A percentile compares a stretch with the other conserved stretches of the same genome.
Conservation (phyloP, 192 early-diverging fungal genomes). For the Umbelopsis ramanniana region DNA sequence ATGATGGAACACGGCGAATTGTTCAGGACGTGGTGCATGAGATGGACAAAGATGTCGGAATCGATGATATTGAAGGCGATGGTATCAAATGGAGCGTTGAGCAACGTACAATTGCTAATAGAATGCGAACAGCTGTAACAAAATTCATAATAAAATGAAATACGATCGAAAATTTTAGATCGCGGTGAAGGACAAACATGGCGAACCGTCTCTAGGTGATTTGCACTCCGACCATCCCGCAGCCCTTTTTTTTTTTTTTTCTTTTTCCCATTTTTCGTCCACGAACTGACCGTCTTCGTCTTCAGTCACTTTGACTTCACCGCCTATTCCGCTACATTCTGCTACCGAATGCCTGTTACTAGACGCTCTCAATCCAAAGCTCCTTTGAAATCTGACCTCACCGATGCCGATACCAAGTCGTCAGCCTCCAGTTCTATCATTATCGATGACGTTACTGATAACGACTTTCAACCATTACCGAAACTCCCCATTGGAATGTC, state of each 20-base stretch:
- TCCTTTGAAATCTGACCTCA: neutral
- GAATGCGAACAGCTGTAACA: slow-evolving; percentile 31
- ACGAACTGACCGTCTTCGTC: slow-evolving; percentile 14
- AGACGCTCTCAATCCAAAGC: neutral
- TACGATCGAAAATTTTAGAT: neutral
- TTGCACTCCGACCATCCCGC: neutral
- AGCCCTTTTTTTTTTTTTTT: neutral
- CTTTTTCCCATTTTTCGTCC: slow-evolving; percentile 4
- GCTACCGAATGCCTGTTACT: slow-evolving; percentile 3
- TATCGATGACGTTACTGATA: neutral
- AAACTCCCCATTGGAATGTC: neutral
- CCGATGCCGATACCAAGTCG: neutral
- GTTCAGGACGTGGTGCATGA: slow-evolving; percentile 25
- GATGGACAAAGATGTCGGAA: slow-evolving; percentile 21
- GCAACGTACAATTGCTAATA: slow-evolving; percentile 20
- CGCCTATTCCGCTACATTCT: neutral
- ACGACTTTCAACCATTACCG: neutral
- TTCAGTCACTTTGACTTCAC: neutral
- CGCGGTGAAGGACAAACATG: neutral
- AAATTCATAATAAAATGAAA: slow-evolving; percentile 34
- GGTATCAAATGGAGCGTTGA: slow-evolving; percentile 29
- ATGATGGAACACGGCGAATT: slow-evolving; percentile 29
- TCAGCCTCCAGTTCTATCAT: neutral
- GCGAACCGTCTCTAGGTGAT: neutral
- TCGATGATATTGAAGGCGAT: slow-evolving; percentile 10